These are phyloP conservation scores for Pythium apleroticum DNA, from an alignment of 352 stramenopile genomes.

Conservation along the genomic window DNA sequence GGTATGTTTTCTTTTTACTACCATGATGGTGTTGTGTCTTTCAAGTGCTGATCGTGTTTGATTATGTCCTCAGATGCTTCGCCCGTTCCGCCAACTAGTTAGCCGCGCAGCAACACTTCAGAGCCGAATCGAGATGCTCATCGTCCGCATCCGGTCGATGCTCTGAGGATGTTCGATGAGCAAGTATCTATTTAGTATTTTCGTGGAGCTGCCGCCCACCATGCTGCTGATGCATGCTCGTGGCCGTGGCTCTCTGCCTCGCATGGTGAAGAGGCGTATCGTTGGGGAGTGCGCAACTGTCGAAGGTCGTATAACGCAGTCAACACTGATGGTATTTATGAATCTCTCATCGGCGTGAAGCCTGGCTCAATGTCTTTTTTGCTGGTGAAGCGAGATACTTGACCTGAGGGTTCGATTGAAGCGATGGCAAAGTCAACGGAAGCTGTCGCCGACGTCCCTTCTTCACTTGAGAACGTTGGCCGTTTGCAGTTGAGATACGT, in stretches of 20 bases:
- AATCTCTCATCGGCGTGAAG: constrained; percentile 1
- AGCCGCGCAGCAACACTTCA: constrained; percentile 48
- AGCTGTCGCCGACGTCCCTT: not conserved
- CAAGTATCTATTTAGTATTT: constrained; percentile 19
- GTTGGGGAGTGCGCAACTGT: constrained; percentile 14
- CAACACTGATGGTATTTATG: constrained; percentile 16
- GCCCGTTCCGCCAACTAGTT: constrained; percentile 54
- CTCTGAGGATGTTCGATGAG: constrained; percentile 4
- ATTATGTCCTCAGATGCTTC: constrained; percentile 29
- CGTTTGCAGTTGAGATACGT: not conserved
- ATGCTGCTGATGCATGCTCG: too few relatives aligned
- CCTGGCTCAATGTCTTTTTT: not conserved
- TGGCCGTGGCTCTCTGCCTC: not conserved
- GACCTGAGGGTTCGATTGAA: not conserved
- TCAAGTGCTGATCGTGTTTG: too few relatives aligned
- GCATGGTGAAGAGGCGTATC: constrained; percentile 3
- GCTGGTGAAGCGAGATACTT: not conserved
- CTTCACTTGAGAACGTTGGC: not conserved
- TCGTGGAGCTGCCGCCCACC: not conserved
- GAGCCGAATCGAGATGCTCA: constrained; percentile 48
- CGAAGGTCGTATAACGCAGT: constrained; percentile 12
- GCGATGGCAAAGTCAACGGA: not conserved
- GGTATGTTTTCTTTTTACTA: too few relatives aligned
- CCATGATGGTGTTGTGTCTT: constrained; percentile 49
- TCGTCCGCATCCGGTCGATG: constrained; percentile 23